These are phyloP conservation scores for Fusarium clavum DNA, from an alignment of 2,329 filamentous ascomycete genomes.

Conservation along the genomic window DNA sequence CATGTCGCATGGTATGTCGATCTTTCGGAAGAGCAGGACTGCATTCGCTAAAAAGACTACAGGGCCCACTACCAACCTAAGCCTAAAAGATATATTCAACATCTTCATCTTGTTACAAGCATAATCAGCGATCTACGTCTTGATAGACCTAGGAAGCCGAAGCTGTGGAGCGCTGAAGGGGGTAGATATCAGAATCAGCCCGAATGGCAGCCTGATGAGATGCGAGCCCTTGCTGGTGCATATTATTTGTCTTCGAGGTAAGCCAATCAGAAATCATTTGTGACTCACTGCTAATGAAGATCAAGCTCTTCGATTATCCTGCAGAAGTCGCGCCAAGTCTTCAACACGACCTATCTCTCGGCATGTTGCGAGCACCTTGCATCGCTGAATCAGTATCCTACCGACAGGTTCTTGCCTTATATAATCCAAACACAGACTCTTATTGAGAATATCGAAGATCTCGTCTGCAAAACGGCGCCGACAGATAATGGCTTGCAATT, in stretches of 20 bases:
- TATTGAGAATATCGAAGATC: slow-evolving; percentile 44
- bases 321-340: slow-evolving; percentile 47
- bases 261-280: fast-evolving
- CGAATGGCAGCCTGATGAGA: slow-evolving; percentile 47
- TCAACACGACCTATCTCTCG: slow-evolving; percentile 39
- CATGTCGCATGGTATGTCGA: slow-evolving; percentile 46
- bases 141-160: slow-evolving; percentile 42
- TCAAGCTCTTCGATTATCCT: slow-evolving; percentile 49
- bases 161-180: slow-evolving; percentile 44
- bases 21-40: fast-evolving
- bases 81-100: slow-evolving; percentile 46
- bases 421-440: slow-evolving; percentile 45
- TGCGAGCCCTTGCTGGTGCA: slow-evolving; percentile 45
- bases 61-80: slow-evolving; percentile 51
- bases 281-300: slow-evolving; percentile 16
- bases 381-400: slow-evolving; percentile 12
- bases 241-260: slow-evolving; percentile 50
- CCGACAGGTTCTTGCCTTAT: slow-evolving; percentile 44
- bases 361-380: slow-evolving; percentile 44
- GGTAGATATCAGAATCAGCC: slow-evolving; percentile 30
- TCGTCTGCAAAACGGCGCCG: slow-evolving; percentile 1
- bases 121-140: slow-evolving; percentile 49
- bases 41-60: slow-evolving; percentile 1
- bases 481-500: slow-evolving; percentile 7
- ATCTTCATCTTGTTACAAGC: slow-evolving; percentile 46